phyloP scores from a whole-genome alignment of 139 green algal genomes.

The Limnomonas spitsbergensis region DNA sequence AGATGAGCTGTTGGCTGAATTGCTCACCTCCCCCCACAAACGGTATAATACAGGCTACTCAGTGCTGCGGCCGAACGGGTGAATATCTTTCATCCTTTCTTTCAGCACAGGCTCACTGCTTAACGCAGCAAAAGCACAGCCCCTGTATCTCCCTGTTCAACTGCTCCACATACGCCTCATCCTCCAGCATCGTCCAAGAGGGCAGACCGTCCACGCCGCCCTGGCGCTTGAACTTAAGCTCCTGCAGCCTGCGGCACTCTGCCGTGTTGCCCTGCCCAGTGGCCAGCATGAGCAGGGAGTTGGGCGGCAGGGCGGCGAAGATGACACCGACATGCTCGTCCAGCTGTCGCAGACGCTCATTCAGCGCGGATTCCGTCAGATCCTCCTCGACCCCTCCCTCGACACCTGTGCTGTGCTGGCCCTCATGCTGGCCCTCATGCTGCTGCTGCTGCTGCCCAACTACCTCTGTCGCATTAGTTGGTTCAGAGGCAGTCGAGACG shows the following conservation, averaged over 20 bases:
- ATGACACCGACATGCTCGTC: constrained; percentile 46
- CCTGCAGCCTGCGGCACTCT: constrained; percentile 33
- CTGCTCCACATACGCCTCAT: constrained; percentile 28
- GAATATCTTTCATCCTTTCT: too few species aligned
- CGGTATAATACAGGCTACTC: too few species aligned
- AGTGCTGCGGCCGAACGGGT: too few species aligned
- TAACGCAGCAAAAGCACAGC: constrained; percentile 51
- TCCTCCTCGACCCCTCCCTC: too few species aligned
- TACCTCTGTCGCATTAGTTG: too few species aligned
- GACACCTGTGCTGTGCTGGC: too few species aligned
- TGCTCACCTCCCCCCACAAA: too few species aligned
- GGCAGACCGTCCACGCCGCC: constrained; percentile 37
- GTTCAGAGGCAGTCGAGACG: too few species aligned
- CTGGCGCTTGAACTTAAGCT: constrained; percentile 55
- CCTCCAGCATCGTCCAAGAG: constrained; percentile 43
- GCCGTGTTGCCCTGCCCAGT: constrained; percentile 12
- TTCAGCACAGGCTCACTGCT: too few species aligned
- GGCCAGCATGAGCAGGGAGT: constrained; percentile 47
- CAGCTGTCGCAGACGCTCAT: constrained; percentile 32
- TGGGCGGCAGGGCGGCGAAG: constrained; percentile 38
- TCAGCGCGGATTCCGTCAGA: constrained; percentile 22
- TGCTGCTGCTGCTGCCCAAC: too few species aligned
- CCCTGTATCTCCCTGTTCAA: constrained; percentile 27
- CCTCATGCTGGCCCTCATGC: too few species aligned
- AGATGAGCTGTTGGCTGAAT: too few species aligned